These are phyloP conservation scores for Fonsecaea pedrosoi DNA, from an alignment of 2,329 filamentous ascomycete species.

Conservation along the genomic window DNA sequence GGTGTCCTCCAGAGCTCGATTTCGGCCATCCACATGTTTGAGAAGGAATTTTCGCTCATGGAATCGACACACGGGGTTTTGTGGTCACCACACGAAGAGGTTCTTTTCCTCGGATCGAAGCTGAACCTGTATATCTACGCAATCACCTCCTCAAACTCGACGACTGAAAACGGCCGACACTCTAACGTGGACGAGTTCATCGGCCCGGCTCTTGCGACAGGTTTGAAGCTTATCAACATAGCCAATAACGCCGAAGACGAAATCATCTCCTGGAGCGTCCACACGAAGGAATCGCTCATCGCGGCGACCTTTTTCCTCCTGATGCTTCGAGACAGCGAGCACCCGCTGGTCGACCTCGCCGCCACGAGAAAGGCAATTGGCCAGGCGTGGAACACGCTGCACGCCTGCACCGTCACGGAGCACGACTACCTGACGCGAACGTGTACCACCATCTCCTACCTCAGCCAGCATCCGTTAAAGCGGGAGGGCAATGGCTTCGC, in stretches of 20 bases:
- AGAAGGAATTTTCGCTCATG: conserved; percentile 20
- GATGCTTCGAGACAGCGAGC: conserved; percentile 19
- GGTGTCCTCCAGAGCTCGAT: conserved; percentile 20
- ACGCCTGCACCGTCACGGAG: conserved; percentile 17
- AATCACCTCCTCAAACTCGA: conserved; percentile 16
- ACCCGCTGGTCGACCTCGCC: conserved; percentile 20
- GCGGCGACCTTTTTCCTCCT: conserved; percentile 22
- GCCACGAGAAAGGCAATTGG: conserved; percentile 18
- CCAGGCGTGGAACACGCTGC: conserved; percentile 17
- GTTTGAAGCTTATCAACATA: conserved; percentile 15
- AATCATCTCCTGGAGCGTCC: conserved; percentile 22
- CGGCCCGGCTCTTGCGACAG: conserved; percentile 15
- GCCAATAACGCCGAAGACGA: conserved; percentile 16
- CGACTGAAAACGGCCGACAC: conserved; percentile 15
- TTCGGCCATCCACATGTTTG: conserved; percentile 22
- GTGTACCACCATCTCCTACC: conserved; percentile 20
- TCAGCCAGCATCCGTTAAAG: conserved; percentile 19
- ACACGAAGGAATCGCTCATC: conserved; percentile 21
- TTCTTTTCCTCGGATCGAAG: conserved; percentile 15
- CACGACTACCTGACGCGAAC: conserved; percentile 21
- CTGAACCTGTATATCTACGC: conserved; percentile 20
- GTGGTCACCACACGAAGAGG: conserved; percentile 19
- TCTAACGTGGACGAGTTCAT: conserved; percentile 21
- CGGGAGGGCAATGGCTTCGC: conserved; percentile 18
- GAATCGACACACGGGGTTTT: conserved; percentile 18